phyloP scores from a whole-genome alignment of 345 rosid species.

The Acer yangbiense region DNA sequence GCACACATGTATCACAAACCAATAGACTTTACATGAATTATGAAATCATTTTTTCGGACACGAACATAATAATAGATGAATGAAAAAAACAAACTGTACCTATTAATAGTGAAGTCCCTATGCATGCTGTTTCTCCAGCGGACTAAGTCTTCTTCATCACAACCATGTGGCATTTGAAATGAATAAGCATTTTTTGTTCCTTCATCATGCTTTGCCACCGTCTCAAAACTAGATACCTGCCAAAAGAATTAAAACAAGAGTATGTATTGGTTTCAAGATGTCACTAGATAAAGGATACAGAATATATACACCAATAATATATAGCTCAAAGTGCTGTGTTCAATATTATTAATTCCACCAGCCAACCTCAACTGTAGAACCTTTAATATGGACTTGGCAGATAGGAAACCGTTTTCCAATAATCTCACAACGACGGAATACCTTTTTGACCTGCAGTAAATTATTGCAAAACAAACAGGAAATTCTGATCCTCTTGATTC shows the following conservation, averaged over 20 bases:
- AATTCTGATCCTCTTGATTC: background rate
- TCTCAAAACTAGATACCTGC: slow-evolving; percentile 91
- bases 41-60: background rate
- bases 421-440: slow-evolving; percentile 54
- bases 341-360: slow-evolving; percentile 7
- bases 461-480: slow-evolving; percentile 19
- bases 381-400: slow-evolving; percentile 65
- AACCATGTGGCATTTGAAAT: slow-evolving; percentile 36
- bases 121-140: slow-evolving; percentile 81
- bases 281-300: slow-evolving; percentile 11
- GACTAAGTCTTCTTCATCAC: slow-evolving; percentile 50
- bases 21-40: background rate
- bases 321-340: slow-evolving; percentile 7
- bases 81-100: slow-evolving; percentile 42
- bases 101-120: slow-evolving; percentile 93
- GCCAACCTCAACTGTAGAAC: slow-evolving; percentile 71
- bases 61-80: slow-evolving; percentile 1
- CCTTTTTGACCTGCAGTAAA: slow-evolving; percentile 48
- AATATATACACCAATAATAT: background rate
- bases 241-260: slow-evolving; percentile 10
- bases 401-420: slow-evolving; percentile 83
- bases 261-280: slow-evolving; percentile 17
- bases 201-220: slow-evolving; percentile 45
- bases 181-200: slow-evolving; percentile 36
- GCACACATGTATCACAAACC: background rate